phyloP scores from a whole-genome alignment of 208 protist genomes.

The Leishmania arabica region DNA sequence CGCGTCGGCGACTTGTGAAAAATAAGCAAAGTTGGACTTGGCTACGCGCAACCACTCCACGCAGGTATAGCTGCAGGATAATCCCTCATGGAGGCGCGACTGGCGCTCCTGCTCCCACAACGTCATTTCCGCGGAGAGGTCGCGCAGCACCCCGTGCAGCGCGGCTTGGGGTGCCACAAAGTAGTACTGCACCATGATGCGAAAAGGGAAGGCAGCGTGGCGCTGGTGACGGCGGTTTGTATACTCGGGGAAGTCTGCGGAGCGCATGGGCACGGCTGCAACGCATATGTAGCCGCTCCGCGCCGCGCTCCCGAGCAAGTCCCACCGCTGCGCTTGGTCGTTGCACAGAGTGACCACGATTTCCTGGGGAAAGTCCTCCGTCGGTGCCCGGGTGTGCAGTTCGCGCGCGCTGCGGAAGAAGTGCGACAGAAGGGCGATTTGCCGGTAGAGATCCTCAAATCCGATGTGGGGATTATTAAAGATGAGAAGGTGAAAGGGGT shows the following conservation, averaged over 20 bases:
- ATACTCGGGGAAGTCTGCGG: slow-evolving; percentile 49
- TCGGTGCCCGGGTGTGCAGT: background rate
- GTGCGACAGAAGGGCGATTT: slow-evolving; percentile 45
- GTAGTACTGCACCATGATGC: slow-evolving; percentile 65
- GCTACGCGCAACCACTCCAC: slow-evolving; percentile 15
- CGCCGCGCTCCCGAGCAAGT: slow-evolving; percentile 39
- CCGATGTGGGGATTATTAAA: slow-evolving; percentile 72
- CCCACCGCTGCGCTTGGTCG: slow-evolving; percentile 54
- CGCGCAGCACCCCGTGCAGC: slow-evolving; percentile 7
- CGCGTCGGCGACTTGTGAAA: too few species aligned
- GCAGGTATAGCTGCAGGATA: slow-evolving; percentile 10
- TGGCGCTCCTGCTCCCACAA: slow-evolving; percentile 7
- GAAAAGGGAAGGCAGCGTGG: slow-evolving; percentile 55
- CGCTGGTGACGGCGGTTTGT: slow-evolving; percentile 55
- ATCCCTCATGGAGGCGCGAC: background rate
- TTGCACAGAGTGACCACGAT: slow-evolving; percentile 58
- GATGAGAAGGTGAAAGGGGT: slow-evolving; percentile 32
- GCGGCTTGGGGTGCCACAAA: slow-evolving; percentile 26
- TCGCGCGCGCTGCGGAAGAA: slow-evolving; percentile 39
- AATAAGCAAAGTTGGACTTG: background rate
- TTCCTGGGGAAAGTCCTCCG: slow-evolving; percentile 12
- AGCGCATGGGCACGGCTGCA: slow-evolving; percentile 42
- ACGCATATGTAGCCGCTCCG: slow-evolving; percentile 50
- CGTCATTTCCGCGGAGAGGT: slow-evolving; percentile 13
- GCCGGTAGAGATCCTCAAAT: slow-evolving; percentile 50